phyloP scores from a whole-genome alignment of 148 eudicot species.

The Rhododendron ovatum region DNA sequence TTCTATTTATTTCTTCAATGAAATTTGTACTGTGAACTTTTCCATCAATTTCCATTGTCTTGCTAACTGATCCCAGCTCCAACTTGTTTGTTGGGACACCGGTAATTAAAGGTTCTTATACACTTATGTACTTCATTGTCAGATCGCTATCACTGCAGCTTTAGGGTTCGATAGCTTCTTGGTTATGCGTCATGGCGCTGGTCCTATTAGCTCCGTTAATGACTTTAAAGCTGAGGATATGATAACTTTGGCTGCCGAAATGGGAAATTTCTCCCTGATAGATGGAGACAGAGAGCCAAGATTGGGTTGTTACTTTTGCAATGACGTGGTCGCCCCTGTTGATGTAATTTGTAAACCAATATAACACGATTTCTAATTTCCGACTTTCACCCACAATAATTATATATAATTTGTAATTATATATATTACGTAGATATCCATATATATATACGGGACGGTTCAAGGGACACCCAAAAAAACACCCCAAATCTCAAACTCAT shows the following conservation, averaged over 20 bases:
- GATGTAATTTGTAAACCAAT: conserved; percentile 45
- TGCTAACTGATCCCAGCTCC: background rate
- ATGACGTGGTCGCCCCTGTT: conserved; percentile 91
- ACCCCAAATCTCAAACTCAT: too few relatives aligned
- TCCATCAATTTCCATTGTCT: background rate
- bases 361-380: background rate
- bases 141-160: conserved; percentile 83
- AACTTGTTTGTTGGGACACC: background rate
- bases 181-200: conserved; percentile 97
- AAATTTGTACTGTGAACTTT: background rate
- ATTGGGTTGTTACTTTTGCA: conserved; percentile 96
- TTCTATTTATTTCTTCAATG: background rate
- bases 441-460: too few relatives aligned
- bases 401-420: too few relatives aligned
- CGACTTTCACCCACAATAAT: too few relatives aligned
- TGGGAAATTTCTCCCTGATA: conserved; percentile 38
- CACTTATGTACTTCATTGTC: conserved; percentile 8
- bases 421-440: too few relatives aligned
- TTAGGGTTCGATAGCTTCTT: conserved; percentile 93
- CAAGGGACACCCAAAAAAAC: too few relatives aligned
- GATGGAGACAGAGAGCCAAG: conserved; percentile 39
- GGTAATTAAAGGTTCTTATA: background rate
- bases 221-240: conserved; percentile 22
- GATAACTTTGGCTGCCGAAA: conserved; percentile 32
- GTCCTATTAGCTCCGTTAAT: conserved; percentile 35